Evolutionary conservation across 2,329 filamentous ascomycete genomes (phyloP), one percentile per base, ranked within the genome.

Genomic region (Fusarium azukiicola): DNA sequence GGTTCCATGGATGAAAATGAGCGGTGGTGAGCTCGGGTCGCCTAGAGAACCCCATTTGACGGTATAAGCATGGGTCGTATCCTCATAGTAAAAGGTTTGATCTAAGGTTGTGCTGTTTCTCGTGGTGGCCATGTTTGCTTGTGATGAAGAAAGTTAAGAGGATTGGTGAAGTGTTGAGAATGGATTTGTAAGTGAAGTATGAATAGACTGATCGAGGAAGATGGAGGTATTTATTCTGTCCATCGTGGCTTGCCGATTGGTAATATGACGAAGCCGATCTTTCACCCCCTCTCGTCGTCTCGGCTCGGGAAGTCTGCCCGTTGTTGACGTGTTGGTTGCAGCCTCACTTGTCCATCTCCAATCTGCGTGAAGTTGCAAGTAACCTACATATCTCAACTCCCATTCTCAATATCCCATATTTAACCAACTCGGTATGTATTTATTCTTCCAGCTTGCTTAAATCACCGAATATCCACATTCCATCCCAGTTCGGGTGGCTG

Each of bases 1-100:
- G 0, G 89, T 91, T 69, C 89, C 89, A 72, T 90, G 89, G 13
- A 90, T 80, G 49, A 90, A 90, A 17, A 90, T 79, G 1, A 89
- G 71, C 1, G 88, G 87, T 23, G 84, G 86, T 0, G 67, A 72
- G 2, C 58, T 46, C 6, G 76, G n/a, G 6, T 82, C 46, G 12
- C 88, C 88, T 1, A 90, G 56, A 0, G 84, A 84, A 2, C 79
- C 84, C 84, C 85, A 88, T 73, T 77, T 83, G 42, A 87, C 82
- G 38, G 73, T 67, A 54, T 82, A 86, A 17, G 69, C 75, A 32
- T 86, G 82, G 6, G 83, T 84, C 9, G 80, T 23, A 5, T 72
- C 85, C 36, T 80, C 61, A 73, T 87, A 80, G 42, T 79, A 36
- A 74, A 89, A 88, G 23, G 70, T 85, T 2, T 84, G 68, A 17